Percentiles rank a stretch among this genome's conserved stretches.
Conservation (phyloP, 1,284 basidiomycete species). For the Apiotrichum montevideense region DNA sequence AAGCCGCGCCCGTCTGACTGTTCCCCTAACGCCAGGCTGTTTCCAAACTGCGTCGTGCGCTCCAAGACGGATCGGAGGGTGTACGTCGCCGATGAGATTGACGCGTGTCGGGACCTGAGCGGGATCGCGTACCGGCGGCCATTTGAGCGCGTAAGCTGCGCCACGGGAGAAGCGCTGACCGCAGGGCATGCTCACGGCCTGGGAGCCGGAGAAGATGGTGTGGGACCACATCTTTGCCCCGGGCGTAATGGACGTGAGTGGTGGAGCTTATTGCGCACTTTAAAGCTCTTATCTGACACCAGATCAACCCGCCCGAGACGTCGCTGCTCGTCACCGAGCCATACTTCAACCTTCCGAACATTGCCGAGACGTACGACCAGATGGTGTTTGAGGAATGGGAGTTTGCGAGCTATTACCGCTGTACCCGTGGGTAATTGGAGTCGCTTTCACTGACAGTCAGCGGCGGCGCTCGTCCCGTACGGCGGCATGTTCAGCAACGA, state of each 20-base stretch:
- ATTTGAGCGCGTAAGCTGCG: slow-evolving; percentile 64
- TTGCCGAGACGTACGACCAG: slow-evolving; percentile 86
- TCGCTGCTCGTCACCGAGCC: slow-evolving; percentile 84
- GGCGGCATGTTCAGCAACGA: slow-evolving; percentile 57
- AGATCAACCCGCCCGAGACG: slow-evolving; percentile 67
- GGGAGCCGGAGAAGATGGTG: slow-evolving; percentile 84
- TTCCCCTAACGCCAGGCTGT: slow-evolving; percentile 50
- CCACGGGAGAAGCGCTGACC: neutral
- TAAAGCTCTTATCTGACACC: neutral
- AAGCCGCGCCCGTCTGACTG: no score
- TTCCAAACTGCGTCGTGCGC: slow-evolving; percentile 71
- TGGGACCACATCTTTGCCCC: slow-evolving; percentile 80
- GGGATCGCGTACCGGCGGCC: slow-evolving; percentile 73
- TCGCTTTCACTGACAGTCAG: slow-evolving; percentile 45
- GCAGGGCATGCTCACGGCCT: slow-evolving; percentile 82
- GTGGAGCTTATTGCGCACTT: neutral
- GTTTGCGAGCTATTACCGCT: slow-evolving; percentile 72
- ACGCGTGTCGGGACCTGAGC: slow-evolving; percentile 65
- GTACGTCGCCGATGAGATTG: slow-evolving; percentile 76
- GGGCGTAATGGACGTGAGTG: slow-evolving; percentile 60
- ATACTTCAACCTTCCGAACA: slow-evolving; percentile 83
- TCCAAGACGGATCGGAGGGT: slow-evolving; percentile 70
- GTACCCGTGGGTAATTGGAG: slow-evolving; percentile 58
- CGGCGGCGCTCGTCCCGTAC: slow-evolving; percentile 68
- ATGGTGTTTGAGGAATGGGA: slow-evolving; percentile 96